phyloP scores from a whole-genome alignment of 805 yeast species.

The Teunomyces tritomae region DNA sequence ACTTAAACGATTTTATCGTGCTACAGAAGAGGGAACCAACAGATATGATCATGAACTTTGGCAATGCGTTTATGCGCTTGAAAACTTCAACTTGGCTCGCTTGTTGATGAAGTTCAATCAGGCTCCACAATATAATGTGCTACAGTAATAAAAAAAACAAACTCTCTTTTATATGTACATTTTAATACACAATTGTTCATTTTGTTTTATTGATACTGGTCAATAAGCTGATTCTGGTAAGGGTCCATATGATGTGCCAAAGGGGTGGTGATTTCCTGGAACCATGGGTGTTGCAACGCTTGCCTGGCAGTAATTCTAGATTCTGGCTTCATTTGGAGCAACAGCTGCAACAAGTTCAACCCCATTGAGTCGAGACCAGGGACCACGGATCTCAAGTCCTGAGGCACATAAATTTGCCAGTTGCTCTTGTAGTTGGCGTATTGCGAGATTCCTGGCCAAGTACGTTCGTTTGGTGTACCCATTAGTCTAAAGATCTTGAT shows the following conservation, averaged over 20 bases:
- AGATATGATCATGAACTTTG: conserved; percentile 9
- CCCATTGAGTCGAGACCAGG: conserved; percentile 72
- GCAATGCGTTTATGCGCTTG: conserved; percentile 10
- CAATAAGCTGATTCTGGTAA: conserved; percentile 22
- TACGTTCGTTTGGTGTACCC: conserved; percentile 95
- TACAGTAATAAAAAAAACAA: not conserved
- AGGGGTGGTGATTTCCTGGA: conserved; percentile 62
- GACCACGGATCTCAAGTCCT: conserved; percentile 69
- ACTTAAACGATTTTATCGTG: conserved; percentile 7
- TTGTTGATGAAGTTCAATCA: conserved; percentile 13
- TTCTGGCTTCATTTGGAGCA: conserved; percentile 62
- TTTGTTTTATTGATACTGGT: conserved; percentile 6
- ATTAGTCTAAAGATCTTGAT: conserved; percentile 85
- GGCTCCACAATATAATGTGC: conserved; percentile 6
- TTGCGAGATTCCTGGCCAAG: conserved; percentile 96
- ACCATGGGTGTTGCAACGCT: conserved; percentile 74
- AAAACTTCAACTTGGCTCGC: conserved; percentile 12
- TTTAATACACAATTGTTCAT: not conserved
- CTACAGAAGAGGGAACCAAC: not conserved
- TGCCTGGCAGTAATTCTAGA: conserved; percentile 59
- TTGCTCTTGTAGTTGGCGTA: conserved; percentile 83
- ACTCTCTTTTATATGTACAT: too few species aligned
- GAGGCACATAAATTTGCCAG: conserved; percentile 84
- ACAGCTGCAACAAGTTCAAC: conserved; percentile 58
- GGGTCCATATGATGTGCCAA: conserved; percentile 34